These are phyloP conservation scores for Umbelopsis isabellina DNA, from an alignment of 192 early-diverging fungal species.

Conservation along the genomic window DNA sequence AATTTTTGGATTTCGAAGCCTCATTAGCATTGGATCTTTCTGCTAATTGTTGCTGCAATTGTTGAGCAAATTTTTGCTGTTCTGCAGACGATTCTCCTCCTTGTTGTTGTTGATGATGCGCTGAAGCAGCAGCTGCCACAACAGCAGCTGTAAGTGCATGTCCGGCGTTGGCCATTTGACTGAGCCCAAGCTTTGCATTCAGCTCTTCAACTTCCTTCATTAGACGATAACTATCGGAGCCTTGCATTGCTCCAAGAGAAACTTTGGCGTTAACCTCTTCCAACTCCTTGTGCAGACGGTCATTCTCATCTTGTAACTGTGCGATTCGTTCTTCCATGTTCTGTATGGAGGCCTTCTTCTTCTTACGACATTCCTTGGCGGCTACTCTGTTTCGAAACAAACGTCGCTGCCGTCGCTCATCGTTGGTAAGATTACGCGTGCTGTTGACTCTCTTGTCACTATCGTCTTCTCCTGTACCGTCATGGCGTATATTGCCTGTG, in stretches of 20 bases:
- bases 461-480: constrained; percentile 26
- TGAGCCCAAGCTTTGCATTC: constrained; percentile 66
- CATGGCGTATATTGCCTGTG: neutral
- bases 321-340: constrained; percentile 70
- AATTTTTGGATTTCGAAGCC: constrained; percentile 2
- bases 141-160: constrained; percentile 34
- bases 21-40: constrained; percentile 22
- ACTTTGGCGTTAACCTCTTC: constrained; percentile 72
- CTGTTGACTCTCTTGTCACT: constrained; percentile 16
- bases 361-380: constrained; percentile 83
- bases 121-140: constrained; percentile 25
- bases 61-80: constrained; percentile 21
- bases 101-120: constrained; percentile 29
- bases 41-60: constrained; percentile 15
- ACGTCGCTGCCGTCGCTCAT: constrained; percentile 76
- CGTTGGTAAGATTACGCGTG: constrained; percentile 56
- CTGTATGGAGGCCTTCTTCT: constrained; percentile 79
- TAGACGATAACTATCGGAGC: constrained; percentile 57
- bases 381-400: constrained; percentile 78
- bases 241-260: constrained; percentile 59
- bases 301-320: constrained; percentile 67
- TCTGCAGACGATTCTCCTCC: constrained; percentile 16
- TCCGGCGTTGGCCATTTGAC: constrained; percentile 28
- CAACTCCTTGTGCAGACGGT: constrained; percentile 62
- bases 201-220: constrained; percentile 73